A percentile compares a stretch with the other conserved stretches of the same genome.
These are phyloP conservation scores for Echeveria elegans DNA, from an alignment of 164 flowering plant genomes.

Conservation along the genomic window DNA sequence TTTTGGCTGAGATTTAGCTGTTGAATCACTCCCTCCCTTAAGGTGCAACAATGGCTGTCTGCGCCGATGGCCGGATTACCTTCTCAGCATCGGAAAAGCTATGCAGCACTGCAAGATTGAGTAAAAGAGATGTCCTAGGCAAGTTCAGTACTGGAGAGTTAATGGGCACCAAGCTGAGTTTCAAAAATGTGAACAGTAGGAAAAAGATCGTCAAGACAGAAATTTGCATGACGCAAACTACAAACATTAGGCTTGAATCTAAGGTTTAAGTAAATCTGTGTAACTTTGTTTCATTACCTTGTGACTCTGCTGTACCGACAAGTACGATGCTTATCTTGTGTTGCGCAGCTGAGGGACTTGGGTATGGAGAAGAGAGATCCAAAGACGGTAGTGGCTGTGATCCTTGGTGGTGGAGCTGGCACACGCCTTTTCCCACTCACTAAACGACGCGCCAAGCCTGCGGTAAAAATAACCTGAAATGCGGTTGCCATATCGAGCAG, in stretches of 20 bases:
- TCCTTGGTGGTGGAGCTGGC: constrained; percentile 94
- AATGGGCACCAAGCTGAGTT: constrained; percentile 59
- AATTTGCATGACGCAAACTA: too few relatives aligned
- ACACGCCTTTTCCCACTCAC: constrained; percentile 87
- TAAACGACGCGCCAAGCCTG: constrained; percentile 77
- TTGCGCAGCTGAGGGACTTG: too few relatives aligned
- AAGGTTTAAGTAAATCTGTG: too few relatives aligned
- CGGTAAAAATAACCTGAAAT: too few relatives aligned
- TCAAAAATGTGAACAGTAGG: constrained; percentile 1
- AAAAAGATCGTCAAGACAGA: too few relatives aligned
- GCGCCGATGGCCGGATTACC: constrained; percentile 42
- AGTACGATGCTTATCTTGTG: too few relatives aligned
- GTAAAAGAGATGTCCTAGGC: constrained; percentile 23
- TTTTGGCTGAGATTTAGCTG: background rate
- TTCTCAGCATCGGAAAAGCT: constrained; percentile 30
- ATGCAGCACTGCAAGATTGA: constrained; percentile 23
- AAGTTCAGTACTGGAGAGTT: constrained; percentile 55
- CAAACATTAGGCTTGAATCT: too few relatives aligned
- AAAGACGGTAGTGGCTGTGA: too few relatives aligned
- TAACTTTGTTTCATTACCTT: too few relatives aligned
- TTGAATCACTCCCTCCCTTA: background rate
- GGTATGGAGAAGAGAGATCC: too few relatives aligned
- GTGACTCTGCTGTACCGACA: too few relatives aligned
- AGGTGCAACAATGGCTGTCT: constrained; percentile 33
- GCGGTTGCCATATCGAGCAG: too few relatives aligned